These are phyloP conservation scores for Oryza glaberrima DNA, from an alignment of 176 grass and related monocot species.

Conservation along the genomic window DNA sequence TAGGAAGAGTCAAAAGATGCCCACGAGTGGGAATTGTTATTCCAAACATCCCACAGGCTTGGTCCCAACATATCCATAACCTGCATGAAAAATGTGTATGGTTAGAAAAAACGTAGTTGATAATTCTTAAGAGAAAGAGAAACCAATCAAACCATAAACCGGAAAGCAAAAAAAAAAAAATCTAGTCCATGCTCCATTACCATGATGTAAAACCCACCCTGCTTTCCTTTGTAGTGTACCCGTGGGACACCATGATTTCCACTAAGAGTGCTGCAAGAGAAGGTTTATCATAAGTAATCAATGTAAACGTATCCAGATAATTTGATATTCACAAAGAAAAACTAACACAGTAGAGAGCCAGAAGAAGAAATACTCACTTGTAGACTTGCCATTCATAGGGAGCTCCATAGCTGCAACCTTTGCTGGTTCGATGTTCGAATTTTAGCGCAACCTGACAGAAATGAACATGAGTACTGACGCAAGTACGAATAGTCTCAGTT, in stretches of 20 bases:
- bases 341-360: not conserved
- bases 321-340: conserved; percentile 22
- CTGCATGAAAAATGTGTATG: conserved; percentile 24
- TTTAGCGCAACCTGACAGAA: conserved; percentile 81
- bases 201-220: conserved; percentile 84
- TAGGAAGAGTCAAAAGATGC: conserved; percentile 33
- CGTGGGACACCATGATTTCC: conserved; percentile 90
- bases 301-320: conserved; percentile 20
- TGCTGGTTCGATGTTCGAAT: conserved; percentile 93
- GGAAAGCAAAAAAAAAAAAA: not conserved
- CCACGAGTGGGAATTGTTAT: conserved; percentile 89
- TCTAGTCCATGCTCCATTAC: conserved; percentile 35
- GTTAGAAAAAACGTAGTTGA: conserved; percentile 3
- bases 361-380: conserved; percentile 61
- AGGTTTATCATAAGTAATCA: conserved; percentile 36
- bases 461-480: conserved; percentile 29
- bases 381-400: conserved; percentile 99
- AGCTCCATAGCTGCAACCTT: conserved; percentile 89
- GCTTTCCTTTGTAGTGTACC: conserved; percentile 96
- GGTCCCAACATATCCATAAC: conserved; percentile 98
- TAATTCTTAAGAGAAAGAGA: not conserved
- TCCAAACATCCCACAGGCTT: conserved; percentile 98
- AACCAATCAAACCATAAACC: not conserved
- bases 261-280: conserved; percentile 74
- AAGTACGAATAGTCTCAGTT: conserved; percentile 22